Base-by-base conservation (phyloP, 129 eudicot genomes). In the Saposhnikovia divaricata region DNA sequence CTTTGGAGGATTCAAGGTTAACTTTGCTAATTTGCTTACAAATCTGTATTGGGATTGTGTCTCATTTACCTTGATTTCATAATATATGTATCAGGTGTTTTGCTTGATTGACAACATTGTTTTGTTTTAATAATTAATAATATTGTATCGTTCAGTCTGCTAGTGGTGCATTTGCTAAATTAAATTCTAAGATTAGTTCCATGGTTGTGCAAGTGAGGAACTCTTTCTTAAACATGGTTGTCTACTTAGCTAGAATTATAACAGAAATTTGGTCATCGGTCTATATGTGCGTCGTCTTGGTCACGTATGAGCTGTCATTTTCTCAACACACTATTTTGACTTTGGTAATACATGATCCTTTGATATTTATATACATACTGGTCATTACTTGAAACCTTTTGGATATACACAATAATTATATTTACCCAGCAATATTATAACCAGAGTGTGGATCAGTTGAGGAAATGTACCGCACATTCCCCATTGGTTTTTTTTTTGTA, bases 1-100 rank as follows among this genome's bases (percentile, higher is more conserved):
- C 37, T 79, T 79, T 66, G 59, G 59, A 66, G 65, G 63, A 5
- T 63, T 66, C 9, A 79, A 65, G 81, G 81, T 79, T 10, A 65
- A 27, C 9, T 68, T 68, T 14, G 43, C 42, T n/a, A 53, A 19
- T 63, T 25, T 38, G 42, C 51, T 39, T 77, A 39, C 42, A 74
- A 7, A 27, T 74, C 4, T 45, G n/a, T 12, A 31, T 28, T 28
- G 73, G 21, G 38, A 28, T 31, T 68, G 19, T 31, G 9, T 68
- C 18, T 68, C 21, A 7, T 15, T 68, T 68, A 34, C 73, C 39
- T 68, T 68, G 42, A 31, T 3, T 66, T 66, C 6, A 3, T 25
- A 6, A 51, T 51, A 51, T 19, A 51, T 51, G 18, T 51, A 50
- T 51, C 5, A 55, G 23, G 21, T 21, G 65, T 18, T 57, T 21